Evolutionary conservation across 179 eudicot genomes (phyloP).

Genomic region (Spergularia azorica): DNA sequence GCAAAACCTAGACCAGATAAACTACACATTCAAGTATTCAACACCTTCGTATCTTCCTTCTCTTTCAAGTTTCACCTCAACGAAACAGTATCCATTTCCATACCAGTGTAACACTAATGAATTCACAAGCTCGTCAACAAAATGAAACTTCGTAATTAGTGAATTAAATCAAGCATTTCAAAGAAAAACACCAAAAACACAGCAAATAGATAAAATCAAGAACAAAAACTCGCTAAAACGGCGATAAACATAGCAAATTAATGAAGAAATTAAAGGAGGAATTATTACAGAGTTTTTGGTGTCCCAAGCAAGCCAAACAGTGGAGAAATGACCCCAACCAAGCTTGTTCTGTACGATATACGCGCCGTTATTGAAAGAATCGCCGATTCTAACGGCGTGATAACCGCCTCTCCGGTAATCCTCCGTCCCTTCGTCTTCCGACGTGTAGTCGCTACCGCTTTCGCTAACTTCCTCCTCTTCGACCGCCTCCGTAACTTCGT

Average conservation of each 20-base stretch:
- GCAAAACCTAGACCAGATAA: too few relatives aligned
- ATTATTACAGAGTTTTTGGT: constrained; percentile 32
- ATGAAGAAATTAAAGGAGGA: background rate
- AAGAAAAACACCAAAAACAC: background rate
- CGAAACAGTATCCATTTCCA: background rate
- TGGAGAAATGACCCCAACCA: constrained; percentile 93
- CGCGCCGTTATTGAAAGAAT: constrained; percentile 57
- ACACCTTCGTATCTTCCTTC: too few relatives aligned
- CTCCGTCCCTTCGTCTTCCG: constrained; percentile 78
- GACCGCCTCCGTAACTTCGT: constrained; percentile 11
- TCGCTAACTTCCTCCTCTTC: constrained; percentile 34
- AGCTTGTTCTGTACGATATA: constrained; percentile 77
- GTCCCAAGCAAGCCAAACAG: constrained; percentile 93
- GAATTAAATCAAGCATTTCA: background rate
- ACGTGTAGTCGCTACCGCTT: constrained; percentile 40
- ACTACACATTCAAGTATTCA: too few relatives aligned
- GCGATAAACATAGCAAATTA: background rate
- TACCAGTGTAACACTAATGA: background rate
- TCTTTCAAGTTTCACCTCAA: too few relatives aligned
- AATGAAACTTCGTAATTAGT: background rate
- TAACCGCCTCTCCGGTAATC: constrained; percentile 75
- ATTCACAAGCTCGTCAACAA: background rate
- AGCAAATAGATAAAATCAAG: background rate
- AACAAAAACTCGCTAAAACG: background rate
- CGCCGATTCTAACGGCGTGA: constrained; percentile 73